These are phyloP conservation scores for Saccharomycopsis sp. DNA, from an alignment of 805 yeast genomes.

Conservation along the genomic window DNA sequence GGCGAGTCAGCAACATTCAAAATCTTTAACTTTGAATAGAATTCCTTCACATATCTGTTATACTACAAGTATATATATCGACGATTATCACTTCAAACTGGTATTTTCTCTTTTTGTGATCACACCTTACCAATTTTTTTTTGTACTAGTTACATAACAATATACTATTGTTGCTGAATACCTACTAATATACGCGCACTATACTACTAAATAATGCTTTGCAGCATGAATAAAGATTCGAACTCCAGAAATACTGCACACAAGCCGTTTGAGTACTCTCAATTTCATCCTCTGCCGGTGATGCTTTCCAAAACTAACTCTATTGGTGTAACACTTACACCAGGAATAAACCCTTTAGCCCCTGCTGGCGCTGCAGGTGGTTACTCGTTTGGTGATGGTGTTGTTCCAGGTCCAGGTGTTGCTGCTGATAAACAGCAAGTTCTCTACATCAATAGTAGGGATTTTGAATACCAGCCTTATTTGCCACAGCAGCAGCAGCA, in stretches of 20 bases:
- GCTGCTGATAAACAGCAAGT: background rate
- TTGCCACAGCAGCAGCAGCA: background rate
- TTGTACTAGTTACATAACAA: background rate
- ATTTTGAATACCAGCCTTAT: background rate
- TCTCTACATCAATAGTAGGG: background rate
- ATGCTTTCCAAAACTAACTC: background rate
- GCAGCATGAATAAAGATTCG: background rate
- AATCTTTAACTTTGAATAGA: background rate
- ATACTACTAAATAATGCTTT: background rate
- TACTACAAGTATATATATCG: background rate
- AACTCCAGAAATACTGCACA: background rate
- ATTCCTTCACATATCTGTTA: background rate
- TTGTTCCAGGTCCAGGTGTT: background rate
- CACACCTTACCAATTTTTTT: background rate
- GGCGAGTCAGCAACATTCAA: background rate
- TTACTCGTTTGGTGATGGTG: background rate
- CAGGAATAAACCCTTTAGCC: background rate
- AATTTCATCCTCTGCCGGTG: background rate
- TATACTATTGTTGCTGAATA: background rate
- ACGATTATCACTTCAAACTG: background rate
- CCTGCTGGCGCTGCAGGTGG: background rate
- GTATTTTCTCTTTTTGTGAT: background rate
- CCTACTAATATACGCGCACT: background rate
- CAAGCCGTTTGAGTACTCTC: background rate
- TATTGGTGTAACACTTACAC: background rate